A percentile compares a stretch with the other conserved stretches of the same genome.
Evolutionary conservation across 2,329 filamentous ascomycete genomes (phyloP).

Genomic region (Magnaporthales sp.): DNA sequence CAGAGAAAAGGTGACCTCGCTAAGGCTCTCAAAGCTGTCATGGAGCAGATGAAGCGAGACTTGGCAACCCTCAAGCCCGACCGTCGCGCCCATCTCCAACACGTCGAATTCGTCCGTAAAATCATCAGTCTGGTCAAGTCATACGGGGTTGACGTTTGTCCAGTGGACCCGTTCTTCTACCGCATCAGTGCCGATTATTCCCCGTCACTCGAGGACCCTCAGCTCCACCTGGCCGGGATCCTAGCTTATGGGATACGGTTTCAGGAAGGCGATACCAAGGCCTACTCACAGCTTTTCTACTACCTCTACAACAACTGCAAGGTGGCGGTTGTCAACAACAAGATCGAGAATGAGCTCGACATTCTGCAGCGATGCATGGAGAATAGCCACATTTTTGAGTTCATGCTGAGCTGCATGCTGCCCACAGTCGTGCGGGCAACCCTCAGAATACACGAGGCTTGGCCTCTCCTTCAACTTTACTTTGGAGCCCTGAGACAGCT

Average conservation of each 20-base stretch:
- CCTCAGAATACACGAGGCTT: conserved; percentile 25
- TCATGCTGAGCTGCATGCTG: conserved; percentile 43
- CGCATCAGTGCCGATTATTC: conserved; percentile 47
- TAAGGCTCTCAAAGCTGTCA: conserved; percentile 33
- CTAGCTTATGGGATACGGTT: conserved; percentile 46
- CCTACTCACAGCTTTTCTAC: conserved; percentile 42
- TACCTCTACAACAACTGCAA: conserved; percentile 51
- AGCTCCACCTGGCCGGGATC: conserved; percentile 46
- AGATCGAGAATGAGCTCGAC: conserved; percentile 33
- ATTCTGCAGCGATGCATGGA: conserved; percentile 41
- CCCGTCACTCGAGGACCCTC: conserved; percentile 45
- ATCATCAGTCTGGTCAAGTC: conserved; percentile 46
- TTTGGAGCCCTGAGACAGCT: conserved; percentile 29
- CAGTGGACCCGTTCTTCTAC: conserved; percentile 46
- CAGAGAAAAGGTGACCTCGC: conserved; percentile 30
- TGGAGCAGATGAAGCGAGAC: conserved; percentile 46
- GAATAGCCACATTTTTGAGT: conserved; percentile 33
- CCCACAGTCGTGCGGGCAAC: conserved; percentile 39
- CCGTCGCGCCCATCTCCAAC: conserved; percentile 31
- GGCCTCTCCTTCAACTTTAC: conserved; percentile 43
- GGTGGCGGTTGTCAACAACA: conserved; percentile 39
- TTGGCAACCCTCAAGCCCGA: conserved; percentile 28
- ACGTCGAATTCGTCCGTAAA: conserved; percentile 41
- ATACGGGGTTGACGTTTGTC: conserved; percentile 43
- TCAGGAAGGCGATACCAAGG: conserved; percentile 39